A percentile compares a stretch with the other conserved stretches of the same genome.
Evolutionary conservation across 768 basidiomycete genomes (phyloP).

Genomic region (Tulasnella sp.): DNA sequence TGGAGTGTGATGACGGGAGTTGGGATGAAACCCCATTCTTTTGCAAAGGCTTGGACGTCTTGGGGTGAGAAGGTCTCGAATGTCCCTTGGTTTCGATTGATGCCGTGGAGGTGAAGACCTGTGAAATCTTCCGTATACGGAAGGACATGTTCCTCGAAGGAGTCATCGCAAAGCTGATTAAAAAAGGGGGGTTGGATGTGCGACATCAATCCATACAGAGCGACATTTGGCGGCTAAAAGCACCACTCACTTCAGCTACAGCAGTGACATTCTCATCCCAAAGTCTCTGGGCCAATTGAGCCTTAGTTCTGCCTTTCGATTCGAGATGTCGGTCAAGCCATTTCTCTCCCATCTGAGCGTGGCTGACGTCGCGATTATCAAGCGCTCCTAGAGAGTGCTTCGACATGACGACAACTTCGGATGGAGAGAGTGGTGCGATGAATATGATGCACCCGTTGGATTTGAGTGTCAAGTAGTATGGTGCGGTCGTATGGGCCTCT

Average conservation of each 20-base stretch:
- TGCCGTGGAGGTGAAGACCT: slow-evolving; percentile 86
- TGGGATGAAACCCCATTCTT: slow-evolving; percentile 83
- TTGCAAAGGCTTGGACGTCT: slow-evolving; percentile 67
- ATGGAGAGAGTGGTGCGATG: slow-evolving; percentile 69
- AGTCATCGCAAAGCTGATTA: slow-evolving; percentile 88
- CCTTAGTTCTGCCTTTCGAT: slow-evolving; percentile 52
- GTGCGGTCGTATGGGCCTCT: slow-evolving; percentile 54
- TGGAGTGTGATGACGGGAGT: slow-evolving; percentile 50
- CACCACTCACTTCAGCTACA: slow-evolving; percentile 70
- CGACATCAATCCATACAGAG: too few species aligned
- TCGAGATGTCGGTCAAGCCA: slow-evolving; percentile 70
- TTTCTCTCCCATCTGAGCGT: slow-evolving; percentile 71
- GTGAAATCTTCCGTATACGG: slow-evolving; percentile 69
- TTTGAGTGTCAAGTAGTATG: slow-evolving; percentile 83
- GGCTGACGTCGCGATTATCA: slow-evolving; percentile 38
- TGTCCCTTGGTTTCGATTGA: slow-evolving; percentile 56
- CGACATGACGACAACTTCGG: slow-evolving; percentile 73
- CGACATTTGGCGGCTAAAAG: too few species aligned
- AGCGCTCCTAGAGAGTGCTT: slow-evolving; percentile 79
- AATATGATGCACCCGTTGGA: slow-evolving; percentile 98
- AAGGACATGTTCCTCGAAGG: slow-evolving; percentile 94
- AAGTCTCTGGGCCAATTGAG: slow-evolving; percentile 58
- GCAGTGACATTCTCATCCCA: slow-evolving; percentile 85
- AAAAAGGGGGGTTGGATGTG: too few species aligned
- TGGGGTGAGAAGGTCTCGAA: slow-evolving; percentile 64